phyloP scores from a whole-genome alignment of 2,329 filamentous ascomycete genomes.

The Cladosporium sp. region DNA sequence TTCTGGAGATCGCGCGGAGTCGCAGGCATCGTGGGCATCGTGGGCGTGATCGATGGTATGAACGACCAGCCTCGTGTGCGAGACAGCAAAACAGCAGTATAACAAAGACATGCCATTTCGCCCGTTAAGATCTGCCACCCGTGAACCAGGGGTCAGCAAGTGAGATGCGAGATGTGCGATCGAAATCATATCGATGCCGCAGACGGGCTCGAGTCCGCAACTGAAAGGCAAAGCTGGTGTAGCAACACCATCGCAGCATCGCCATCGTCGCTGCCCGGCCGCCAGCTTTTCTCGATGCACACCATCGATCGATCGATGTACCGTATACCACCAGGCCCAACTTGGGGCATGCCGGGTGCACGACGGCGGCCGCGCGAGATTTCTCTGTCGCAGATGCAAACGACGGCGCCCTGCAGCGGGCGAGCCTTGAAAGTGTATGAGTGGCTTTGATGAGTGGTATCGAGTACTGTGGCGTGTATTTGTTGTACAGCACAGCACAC shows the following conservation, averaged over 20 bases:
- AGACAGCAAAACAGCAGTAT: neutral
- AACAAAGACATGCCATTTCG: slow-evolving; percentile 1
- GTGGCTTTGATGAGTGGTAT: neutral
- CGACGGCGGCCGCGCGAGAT: slow-evolving; percentile 10
- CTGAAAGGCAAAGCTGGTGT: neutral
- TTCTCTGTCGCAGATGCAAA: slow-evolving; percentile 19
- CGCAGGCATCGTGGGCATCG: neutral
- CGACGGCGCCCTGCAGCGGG: slow-evolving; percentile 18
- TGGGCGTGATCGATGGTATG: neutral
- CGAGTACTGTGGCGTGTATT: neutral
- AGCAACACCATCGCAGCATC: slow-evolving; percentile 15
- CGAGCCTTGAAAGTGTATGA: neutral
- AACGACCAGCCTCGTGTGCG: neutral
- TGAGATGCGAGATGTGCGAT: slow-evolving; percentile 14
- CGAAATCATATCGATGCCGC: neutral
- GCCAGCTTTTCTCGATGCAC: neutral
- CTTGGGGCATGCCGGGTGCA: slow-evolving; percentile 1
- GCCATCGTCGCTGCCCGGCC: neutral
- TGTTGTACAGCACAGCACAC: neutral
- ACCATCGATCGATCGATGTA: slow-evolving; percentile 19
- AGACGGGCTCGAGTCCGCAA: neutral
- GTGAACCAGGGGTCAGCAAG: slow-evolving; percentile 16
- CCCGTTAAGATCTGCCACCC: slow-evolving; percentile 17
- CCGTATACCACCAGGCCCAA: neutral
- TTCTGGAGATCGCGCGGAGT: slow-evolving; percentile 21